Evolutionary conservation across 495 filamentous ascomycete species (phyloP), one percentile per base, ranked within the genome.

Genomic region (Pseudoneurospora amorphoporcata): DNA sequence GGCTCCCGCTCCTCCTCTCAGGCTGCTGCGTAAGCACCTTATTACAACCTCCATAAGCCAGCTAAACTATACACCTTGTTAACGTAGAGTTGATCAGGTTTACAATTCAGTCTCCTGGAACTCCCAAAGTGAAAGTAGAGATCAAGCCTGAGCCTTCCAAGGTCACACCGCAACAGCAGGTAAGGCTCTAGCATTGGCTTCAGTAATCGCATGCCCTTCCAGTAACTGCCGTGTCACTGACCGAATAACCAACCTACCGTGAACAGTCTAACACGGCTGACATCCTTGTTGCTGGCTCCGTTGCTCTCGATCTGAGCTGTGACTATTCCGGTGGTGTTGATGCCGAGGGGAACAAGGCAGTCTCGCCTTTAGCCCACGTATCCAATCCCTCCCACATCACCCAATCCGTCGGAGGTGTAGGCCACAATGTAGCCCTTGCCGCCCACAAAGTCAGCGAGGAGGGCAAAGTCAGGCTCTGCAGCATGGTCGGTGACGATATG

Each of bases 361-460:
- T 76, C 1, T 76, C 76, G 8, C 93, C 93, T 17, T 79, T 86
- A 29, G 82, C 88, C 2, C 87, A 94, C 70, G 98, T 95, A 1
- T 99, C 95, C 8, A 99, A 98, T 79, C 92, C 92, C 53, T 88
- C 93, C 53, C 77, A 83, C 17, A 96, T 97, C 72, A 86, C 77
- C 23, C 93, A 97, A 77, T 91, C 91, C 8, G 84, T 98, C 35
- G 95, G 95, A 9, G 95, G 95, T n/a, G 95, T 98, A 3, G 95
- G 91, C n/a, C 89, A 92, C 78, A 99, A 99, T 77, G 90, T 98
- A 39, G 93, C 95, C 3, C 86, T 91, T 68, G 94, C 95, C 5
- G 87, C 91, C 7, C 90, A 92, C 76, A 82, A 80, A 38, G 78
- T 81, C 35, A 84, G 83, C 69, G 82, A 78, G 37, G 72, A 75